Percentiles rank a stretch among this genome's conserved stretches.
Conservation (phyloP, 768 basidiomycete species). For the Cubamyces sp. region DNA sequence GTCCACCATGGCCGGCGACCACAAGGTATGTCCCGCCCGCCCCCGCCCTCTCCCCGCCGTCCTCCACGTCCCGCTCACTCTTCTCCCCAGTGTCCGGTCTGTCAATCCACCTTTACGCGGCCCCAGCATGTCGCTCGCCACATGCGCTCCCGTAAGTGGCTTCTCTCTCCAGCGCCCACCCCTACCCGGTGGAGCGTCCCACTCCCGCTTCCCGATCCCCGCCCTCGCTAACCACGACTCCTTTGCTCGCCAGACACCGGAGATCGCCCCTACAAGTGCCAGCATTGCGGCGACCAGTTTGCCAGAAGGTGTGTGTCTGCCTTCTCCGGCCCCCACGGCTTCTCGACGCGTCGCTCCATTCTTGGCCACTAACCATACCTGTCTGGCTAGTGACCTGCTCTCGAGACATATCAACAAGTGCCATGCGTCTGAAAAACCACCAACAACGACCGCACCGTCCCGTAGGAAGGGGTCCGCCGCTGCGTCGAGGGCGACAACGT, state of each 20-base stretch:
- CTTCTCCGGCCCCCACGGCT: background rate
- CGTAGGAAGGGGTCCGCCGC: conserved; percentile 71
- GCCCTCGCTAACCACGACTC: conserved; percentile 14
- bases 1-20: conserved; percentile 36
- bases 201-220: conserved; percentile 16
- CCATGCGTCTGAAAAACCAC: conserved; percentile 74
- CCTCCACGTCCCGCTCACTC: conserved; percentile 16
- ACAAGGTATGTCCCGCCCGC: conserved; percentile 32
- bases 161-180: conserved; percentile 21
- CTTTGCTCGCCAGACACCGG: conserved; percentile 68
- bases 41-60: conserved; percentile 4
- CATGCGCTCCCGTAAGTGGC: conserved; percentile 84
- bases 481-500: conserved; percentile 73
- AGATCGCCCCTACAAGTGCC: conserved; percentile 88
- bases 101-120: conserved; percentile 84
- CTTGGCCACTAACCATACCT: conserved; percentile 5
- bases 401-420: conserved; percentile 89
- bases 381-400: conserved; percentile 70
- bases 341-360: background rate
- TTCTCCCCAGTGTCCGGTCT: conserved; percentile 68
- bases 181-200: conserved; percentile 23
- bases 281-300: conserved; percentile 88
- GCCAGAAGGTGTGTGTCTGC: conserved; percentile 65
- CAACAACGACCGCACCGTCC: conserved; percentile 41
- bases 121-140: conserved; percentile 90